Conservation (phyloP, 768 basidiomycete genomes). For the Lentinula raphanica region DNA sequence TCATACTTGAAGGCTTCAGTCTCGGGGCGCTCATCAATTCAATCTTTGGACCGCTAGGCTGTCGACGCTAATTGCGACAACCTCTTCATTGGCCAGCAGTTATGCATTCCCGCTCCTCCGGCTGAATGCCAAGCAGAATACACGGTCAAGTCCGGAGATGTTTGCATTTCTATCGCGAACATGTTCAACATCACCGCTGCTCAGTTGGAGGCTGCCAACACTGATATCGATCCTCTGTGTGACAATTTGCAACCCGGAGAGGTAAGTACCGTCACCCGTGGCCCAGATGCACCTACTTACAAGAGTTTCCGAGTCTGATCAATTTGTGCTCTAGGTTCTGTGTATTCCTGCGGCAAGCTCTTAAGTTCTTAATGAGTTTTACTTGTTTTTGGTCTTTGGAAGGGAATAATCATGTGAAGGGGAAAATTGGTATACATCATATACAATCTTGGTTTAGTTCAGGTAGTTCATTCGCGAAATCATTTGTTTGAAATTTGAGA, state of each 20-base stretch:
- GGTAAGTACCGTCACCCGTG: no score
- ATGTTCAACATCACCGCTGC: conserved; percentile 1
- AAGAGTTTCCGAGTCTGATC: neutral
- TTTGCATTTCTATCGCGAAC: neutral
- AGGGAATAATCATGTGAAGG: neutral
- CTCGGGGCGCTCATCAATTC: neutral
- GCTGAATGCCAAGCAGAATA: neutral
- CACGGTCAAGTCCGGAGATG: neutral
- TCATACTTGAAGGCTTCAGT: neutral
- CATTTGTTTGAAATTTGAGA: no score
- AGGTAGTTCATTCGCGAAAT: no score
- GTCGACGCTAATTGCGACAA: neutral
- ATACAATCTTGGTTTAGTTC: no score
- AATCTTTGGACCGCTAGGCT: neutral
- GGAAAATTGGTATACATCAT: no score
- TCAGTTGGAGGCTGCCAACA: conserved; percentile 3
- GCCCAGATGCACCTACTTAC: no score
- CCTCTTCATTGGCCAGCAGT: neutral
- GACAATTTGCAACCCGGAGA: neutral
- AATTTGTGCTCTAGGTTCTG: neutral
- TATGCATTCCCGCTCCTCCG: neutral
- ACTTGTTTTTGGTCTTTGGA: neutral
- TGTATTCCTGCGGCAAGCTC: neutral
- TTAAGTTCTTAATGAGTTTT: neutral
- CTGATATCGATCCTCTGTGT: neutral